phyloP scores from a whole-genome alignment of 257 asterid genomes.

The Solanum bulbocastanum region DNA sequence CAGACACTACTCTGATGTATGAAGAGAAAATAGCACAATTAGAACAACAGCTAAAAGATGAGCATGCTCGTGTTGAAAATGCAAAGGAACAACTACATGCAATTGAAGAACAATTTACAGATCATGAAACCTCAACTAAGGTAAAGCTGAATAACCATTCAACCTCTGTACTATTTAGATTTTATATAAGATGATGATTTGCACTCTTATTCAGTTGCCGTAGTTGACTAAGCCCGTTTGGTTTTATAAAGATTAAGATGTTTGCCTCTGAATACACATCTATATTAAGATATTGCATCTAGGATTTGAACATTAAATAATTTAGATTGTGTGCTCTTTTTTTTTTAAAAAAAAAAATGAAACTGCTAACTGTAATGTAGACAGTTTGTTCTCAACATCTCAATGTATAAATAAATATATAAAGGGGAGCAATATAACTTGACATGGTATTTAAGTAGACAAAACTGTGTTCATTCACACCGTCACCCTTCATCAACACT shows the following conservation, averaged over 20 bases:
- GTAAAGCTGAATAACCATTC: conserved; percentile 17
- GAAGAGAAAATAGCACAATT: conserved; percentile 52
- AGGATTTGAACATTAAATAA: not conserved
- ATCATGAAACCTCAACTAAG: conserved; percentile 44
- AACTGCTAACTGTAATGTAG: not conserved
- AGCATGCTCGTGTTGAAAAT: conserved; percentile 24
- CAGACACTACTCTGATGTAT: conserved; percentile 68
- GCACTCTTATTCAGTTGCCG: not conserved
- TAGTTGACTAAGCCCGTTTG: not conserved
- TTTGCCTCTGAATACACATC: not conserved
- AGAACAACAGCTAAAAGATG: conserved; percentile 46
- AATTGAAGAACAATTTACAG: conserved; percentile 22
- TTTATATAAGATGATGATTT: not conserved
- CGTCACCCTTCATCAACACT: not conserved
- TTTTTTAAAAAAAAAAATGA: not conserved
- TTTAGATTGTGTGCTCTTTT: not conserved
- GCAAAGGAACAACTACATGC: conserved; percentile 44
- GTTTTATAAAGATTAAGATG: not conserved
- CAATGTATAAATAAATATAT: not conserved
- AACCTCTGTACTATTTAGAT: not conserved
- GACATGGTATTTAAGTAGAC: not conserved
- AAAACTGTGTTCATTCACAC: not conserved
- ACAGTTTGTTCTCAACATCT: not conserved
- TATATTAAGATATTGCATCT: not conserved
- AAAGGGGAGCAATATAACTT: not conserved